Base-by-base conservation (phyloP, 2,329 filamentous ascomycete species). In the Ceratocystis colombiana region DNA sequence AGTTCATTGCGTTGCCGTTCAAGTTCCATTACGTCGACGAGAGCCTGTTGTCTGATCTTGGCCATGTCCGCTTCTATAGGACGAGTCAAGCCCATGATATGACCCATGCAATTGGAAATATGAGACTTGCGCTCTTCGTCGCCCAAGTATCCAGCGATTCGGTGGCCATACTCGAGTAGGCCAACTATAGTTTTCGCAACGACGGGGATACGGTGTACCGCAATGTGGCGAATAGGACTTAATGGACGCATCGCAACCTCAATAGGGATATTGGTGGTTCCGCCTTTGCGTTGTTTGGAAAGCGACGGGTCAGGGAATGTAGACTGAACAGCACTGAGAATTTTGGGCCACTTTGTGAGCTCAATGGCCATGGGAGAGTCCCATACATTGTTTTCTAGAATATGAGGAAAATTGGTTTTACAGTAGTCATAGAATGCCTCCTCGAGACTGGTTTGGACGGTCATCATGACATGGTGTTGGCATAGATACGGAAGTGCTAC, bases 381-480 rank as follows among this genome's bases (percentile, higher is more conserved):
- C 66, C 66, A 68, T 8, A 50, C 44, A 20, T 61, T 45, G 2
- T 33, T 28, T 6, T 53, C 28, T 2, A 66, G 15, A 8, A 64
- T 45, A 2, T 45, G n/a, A 2, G 66, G 64, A 33, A 64, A 53
- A 12, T 61, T 65, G 12, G 41, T 30, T n/a, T 66, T 61, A n/a
- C 33, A 50, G 64, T 64, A 68, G 6, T 63, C 20, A 7, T 44
- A 68, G 10, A 68, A 28, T 12, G 50, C 44, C n/a, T 64, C 41
- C 28, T 68, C 66, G 30, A 68, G 64, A 28, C 33, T 50, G 8
- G 12, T 30, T 50, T 68, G 66, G 1, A 59, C 30, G 8, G 59
- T 8, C 7, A 41, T 65, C 48, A 68, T 62, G 25, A 68, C 45
- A 25, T 62, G 28, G 62, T 68, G 66, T 22, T 68, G 66, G n/a